Conservation (phyloP, 2,329 filamentous ascomycete genomes). For the Zymoseptoria pseudotritici region DNA sequence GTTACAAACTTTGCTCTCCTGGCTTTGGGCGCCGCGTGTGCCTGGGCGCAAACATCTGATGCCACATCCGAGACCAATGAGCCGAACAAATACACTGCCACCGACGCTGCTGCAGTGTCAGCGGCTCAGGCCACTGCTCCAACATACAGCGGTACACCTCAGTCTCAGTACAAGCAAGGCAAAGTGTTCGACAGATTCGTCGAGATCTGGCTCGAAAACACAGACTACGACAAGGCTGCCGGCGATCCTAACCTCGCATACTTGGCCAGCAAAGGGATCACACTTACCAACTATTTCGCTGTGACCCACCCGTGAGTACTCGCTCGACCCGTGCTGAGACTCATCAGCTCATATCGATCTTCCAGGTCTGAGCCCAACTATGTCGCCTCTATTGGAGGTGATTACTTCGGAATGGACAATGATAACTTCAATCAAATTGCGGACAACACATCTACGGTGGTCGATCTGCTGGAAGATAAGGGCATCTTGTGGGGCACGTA, state of each 20-base stretch:
- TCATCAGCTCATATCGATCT: constrained; percentile 39
- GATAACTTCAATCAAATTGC: constrained; percentile 52
- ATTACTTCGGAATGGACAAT: constrained; percentile 66
- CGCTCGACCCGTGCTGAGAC: constrained; percentile 33
- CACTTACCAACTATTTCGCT: constrained; percentile 47
- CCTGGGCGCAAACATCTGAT: constrained; percentile 16
- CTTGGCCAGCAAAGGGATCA: constrained; percentile 56
- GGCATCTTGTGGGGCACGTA: constrained; percentile 52
- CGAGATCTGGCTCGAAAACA: constrained; percentile 71
- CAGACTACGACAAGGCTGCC: constrained; percentile 56
- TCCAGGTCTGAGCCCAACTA: constrained; percentile 63
- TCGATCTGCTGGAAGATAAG: constrained; percentile 38
- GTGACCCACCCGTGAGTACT: constrained; percentile 29
- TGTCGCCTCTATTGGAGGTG: constrained; percentile 58
- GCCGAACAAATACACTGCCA: constrained; percentile 41
- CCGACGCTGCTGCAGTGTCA: constrained; percentile 44
- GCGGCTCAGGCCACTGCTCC: constrained; percentile 54
- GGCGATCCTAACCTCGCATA: constrained; percentile 55
- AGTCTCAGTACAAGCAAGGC: constrained; percentile 48
- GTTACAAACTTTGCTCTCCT: constrained; percentile 14
- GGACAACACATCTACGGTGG: constrained; percentile 34
- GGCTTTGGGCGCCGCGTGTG: constrained; percentile 24
- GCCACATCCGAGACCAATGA: constrained; percentile 16
- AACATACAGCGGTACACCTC: constrained; percentile 47
- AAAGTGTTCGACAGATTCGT: constrained; percentile 65